phyloP scores from a whole-genome alignment of 2,329 filamentous ascomycete genomes.

The Coniochaeta ligniaria region DNA sequence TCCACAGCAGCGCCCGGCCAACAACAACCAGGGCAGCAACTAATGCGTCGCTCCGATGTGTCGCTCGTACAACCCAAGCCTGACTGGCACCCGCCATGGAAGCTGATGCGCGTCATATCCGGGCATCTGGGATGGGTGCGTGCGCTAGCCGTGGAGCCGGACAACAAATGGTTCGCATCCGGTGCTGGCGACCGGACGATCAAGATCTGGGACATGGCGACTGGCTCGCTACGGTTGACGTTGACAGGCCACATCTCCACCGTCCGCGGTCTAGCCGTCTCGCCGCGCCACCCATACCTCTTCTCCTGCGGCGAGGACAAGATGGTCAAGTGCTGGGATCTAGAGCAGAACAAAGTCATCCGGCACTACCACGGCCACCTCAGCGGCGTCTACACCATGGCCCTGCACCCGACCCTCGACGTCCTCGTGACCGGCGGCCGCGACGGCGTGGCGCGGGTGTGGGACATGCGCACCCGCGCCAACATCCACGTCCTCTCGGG shows the following conservation, averaged over 20 bases:
- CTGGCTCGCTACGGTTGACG: constrained; percentile 75
- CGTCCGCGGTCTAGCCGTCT: constrained; percentile 85
- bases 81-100: constrained; percentile 97
- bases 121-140: constrained; percentile 95
- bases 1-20: constrained; percentile 14
- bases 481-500: constrained; percentile 92
- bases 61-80: constrained; percentile 52
- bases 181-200: constrained; percentile 94
- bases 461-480: constrained; percentile 96
- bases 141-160: constrained; percentile 82
- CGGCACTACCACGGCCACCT: constrained; percentile 96
- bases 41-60: constrained; percentile 21
- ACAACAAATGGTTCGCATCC: constrained; percentile 96
- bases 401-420: constrained; percentile 90
- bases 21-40: constrained; percentile 26
- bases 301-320: constrained; percentile 99
- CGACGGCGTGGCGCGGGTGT: constrained; percentile 89
- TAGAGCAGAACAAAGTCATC: constrained; percentile 99
- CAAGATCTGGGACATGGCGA: constrained; percentile 96
- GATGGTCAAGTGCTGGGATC: constrained; percentile 99
- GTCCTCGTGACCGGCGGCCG: constrained; percentile 91
- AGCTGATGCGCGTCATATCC: constrained; percentile 94
- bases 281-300: constrained; percentile 87
- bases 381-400: constrained; percentile 88
- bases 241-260: constrained; percentile 93